Conservation (phyloP, 352 stramenopile species). For the Achlya hypogyna region DNA sequence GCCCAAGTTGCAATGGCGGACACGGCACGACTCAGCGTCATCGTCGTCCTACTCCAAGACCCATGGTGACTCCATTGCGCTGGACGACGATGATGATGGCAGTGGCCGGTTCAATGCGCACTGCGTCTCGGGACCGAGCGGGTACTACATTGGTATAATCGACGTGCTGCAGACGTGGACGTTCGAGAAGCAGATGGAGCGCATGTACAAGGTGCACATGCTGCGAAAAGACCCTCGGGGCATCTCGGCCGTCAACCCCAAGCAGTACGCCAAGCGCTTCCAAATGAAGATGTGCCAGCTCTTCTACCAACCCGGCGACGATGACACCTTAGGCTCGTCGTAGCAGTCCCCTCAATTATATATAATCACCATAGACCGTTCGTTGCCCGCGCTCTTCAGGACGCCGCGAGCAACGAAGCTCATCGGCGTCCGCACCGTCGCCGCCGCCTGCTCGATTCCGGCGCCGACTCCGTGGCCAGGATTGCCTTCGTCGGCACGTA, state of each 20-base stretch:
- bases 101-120: slow-evolving; percentile 56
- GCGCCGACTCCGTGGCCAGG: no score
- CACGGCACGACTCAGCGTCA: background rate
- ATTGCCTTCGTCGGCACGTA: no score
- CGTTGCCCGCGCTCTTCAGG: no score
- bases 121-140: slow-evolving; percentile 72
- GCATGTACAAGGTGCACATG: slow-evolving; percentile 75
- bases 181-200: slow-evolving; percentile 62
- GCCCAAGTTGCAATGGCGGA: background rate
- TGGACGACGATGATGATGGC: slow-evolving; percentile 5
- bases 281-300: slow-evolving; percentile 81
- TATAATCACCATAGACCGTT: background rate
- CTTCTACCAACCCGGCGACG: slow-evolving; percentile 26
- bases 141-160: slow-evolving; percentile 86
- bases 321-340: background rate
- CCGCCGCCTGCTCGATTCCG: no score
- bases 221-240: slow-evolving; percentile 60
- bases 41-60: slow-evolving; percentile 8
- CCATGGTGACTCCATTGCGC: slow-evolving; percentile 1
- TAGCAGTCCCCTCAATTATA: background rate
- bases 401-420: no score
- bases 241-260: slow-evolving; percentile 61
- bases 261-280: slow-evolving; percentile 64
- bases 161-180: slow-evolving; percentile 87
- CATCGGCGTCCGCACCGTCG: no score